Evolutionary conservation across 352 stramenopile genomes (phyloP).

Genomic region (Paralagenidium karlingii): DNA sequence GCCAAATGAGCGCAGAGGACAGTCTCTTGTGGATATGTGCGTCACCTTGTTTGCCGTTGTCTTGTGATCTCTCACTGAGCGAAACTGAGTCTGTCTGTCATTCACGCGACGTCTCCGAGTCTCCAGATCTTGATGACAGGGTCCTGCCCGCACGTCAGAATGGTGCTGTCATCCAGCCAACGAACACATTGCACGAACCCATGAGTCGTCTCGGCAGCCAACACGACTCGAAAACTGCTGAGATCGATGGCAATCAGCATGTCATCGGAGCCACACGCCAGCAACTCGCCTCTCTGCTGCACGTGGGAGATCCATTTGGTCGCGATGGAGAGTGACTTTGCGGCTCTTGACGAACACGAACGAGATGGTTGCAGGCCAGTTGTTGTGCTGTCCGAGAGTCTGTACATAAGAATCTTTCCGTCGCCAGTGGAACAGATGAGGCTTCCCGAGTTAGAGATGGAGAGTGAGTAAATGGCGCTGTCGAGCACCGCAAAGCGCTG

Average conservation of each 20-base stretch:
- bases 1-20: conserved; percentile 3
- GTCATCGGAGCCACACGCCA: conserved; percentile 47
- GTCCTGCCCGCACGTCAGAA: conserved; percentile 45
- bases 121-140: conserved; percentile 61
- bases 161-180: conserved; percentile 17
- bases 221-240: conserved; percentile 15
- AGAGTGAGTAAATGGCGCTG: conserved; percentile 48
- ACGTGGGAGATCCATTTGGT: conserved; percentile 53
- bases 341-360: neutral
- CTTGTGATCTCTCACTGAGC: neutral
- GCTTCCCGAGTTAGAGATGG: no score
- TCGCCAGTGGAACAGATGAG: conserved; percentile 61
- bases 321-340: conserved; percentile 17
- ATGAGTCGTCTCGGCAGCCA: conserved; percentile 31
- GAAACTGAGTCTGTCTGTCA: conserved; percentile 11
- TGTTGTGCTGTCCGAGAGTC: no score
- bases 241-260: conserved; percentile 43
- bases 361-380: no score
- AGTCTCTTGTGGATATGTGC: no score
- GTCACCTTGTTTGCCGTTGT: no score
- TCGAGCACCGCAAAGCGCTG: conserved; percentile 23
- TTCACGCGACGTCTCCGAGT: no score
- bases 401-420: conserved; percentile 34
- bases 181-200: conserved; percentile 48
- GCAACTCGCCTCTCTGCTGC: conserved; percentile 17